Evolutionary conservation across 805 yeast genomes (phyloP).

Genomic region (Ogataea glucozyma): DNA sequence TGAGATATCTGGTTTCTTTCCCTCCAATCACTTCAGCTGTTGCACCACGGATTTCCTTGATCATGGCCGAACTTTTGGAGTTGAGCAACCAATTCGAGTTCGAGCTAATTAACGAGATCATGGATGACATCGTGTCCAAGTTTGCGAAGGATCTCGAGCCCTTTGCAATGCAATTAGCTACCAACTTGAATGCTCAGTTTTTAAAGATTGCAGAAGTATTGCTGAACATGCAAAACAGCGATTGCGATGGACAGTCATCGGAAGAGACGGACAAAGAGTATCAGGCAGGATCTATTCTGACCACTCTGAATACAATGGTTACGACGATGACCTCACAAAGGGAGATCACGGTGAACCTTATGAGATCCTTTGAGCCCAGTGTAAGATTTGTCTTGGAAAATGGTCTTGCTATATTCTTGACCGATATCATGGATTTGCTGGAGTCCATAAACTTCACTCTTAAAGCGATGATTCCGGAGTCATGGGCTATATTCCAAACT

Average conservation of each 20-base stretch:
- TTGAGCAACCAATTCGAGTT: conserved; percentile 76
- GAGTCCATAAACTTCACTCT: conserved; percentile 69
- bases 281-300: conserved; percentile 80
- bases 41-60: conserved; percentile 61
- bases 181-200: conserved; percentile 71
- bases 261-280: conserved; percentile 65
- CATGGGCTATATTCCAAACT: conserved; percentile 46
- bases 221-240: conserved; percentile 39
- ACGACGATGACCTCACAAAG: conserved; percentile 77
- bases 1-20: conserved; percentile 42
- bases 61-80: conserved; percentile 73
- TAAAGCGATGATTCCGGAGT: conserved; percentile 40
- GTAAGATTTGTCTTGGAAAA: conserved; percentile 66
- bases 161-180: conserved; percentile 71
- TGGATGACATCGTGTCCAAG: conserved; percentile 90
- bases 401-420: conserved; percentile 68
- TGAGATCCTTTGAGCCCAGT: conserved; percentile 68
- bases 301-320: conserved; percentile 79
- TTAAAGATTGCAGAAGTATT: conserved; percentile 67
- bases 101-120: conserved; percentile 81
- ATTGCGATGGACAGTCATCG: conserved; percentile 35
- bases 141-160: conserved; percentile 88
- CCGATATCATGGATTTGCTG: conserved; percentile 72
- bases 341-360: conserved; percentile 62
- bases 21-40: conserved; percentile 57